Evolutionary conservation across 106 monocot species (phyloP).

Genomic region (Gastrodia elata): DNA sequence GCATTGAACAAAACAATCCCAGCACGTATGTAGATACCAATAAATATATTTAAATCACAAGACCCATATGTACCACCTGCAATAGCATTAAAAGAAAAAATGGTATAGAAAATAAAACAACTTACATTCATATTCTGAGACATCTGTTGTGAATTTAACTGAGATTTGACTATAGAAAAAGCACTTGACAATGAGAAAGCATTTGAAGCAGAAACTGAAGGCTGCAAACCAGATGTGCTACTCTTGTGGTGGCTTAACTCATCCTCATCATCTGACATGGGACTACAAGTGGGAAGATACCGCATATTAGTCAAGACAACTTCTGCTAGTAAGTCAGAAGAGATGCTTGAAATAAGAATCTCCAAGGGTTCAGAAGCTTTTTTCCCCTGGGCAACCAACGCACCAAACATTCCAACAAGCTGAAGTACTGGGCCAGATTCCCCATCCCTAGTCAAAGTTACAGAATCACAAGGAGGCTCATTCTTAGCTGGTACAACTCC

Average conservation of each 20-base stretch:
- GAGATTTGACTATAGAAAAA: conserved; percentile 36
- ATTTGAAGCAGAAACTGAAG: conserved; percentile 25
- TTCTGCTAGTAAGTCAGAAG: conserved; percentile 90
- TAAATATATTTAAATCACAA: neutral
- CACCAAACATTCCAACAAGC: conserved; percentile 83
- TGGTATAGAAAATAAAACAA: conserved; percentile 5
- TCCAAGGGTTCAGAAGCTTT: conserved; percentile 69
- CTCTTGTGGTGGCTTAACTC: conserved; percentile 6
- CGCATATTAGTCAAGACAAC: conserved; percentile 83
- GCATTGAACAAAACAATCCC: neutral
- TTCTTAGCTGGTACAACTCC: conserved; percentile 16
- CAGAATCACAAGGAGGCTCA: conserved; percentile 13
- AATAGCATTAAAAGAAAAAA: conserved; percentile 1
- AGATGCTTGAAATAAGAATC: conserved; percentile 83
- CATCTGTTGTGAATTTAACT: conserved; percentile 27
- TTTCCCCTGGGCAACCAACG: conserved; percentile 82
- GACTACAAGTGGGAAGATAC: conserved; percentile 51
- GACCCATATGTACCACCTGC: neutral
- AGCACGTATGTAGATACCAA: neutral
- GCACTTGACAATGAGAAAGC: conserved; percentile 33
- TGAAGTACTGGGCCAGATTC: conserved; percentile 71
- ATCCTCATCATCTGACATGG: conserved; percentile 34
- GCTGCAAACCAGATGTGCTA: conserved; percentile 2
- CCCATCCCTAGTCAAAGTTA: conserved; percentile 15
- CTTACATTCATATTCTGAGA: conserved; percentile 35